phyloP scores from a whole-genome alignment of 2,329 filamentous ascomycete species.

The Tolypocladium album region DNA sequence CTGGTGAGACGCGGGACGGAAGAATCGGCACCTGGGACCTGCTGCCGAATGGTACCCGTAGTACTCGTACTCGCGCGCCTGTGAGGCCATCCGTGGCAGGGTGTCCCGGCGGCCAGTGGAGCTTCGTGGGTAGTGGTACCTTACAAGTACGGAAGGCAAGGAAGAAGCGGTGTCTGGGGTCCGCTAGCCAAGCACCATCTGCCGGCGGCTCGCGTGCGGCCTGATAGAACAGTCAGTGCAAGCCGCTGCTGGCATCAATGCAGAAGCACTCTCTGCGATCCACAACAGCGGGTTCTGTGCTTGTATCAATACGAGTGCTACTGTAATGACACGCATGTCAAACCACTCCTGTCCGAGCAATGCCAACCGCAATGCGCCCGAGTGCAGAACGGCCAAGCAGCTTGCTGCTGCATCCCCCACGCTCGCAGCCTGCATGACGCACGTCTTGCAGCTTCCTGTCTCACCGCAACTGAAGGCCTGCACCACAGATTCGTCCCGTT shows the following conservation, averaged over 20 bases:
- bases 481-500: not conserved
- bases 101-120: not conserved
- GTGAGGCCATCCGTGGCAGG: not conserved
- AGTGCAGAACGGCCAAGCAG: not conserved
- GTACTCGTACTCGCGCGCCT: not conserved
- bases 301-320: not conserved
- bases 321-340: not conserved
- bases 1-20: not conserved
- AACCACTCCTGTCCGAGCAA: not conserved
- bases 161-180: not conserved
- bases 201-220: not conserved
- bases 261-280: not conserved
- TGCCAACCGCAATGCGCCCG: not conserved
- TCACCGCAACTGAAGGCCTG: not conserved
- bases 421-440: not conserved
- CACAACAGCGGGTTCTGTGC: not conserved
- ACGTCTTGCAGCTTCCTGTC: not conserved
- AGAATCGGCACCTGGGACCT: slow-evolving; percentile 1
- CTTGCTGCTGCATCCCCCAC: not conserved
- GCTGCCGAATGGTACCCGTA: not conserved
- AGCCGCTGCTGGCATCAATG: not conserved
- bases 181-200: not conserved
- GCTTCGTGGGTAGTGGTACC: not conserved
- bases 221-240: no score
- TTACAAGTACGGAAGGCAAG: not conserved